Percentiles rank a stretch among this genome's conserved stretches.
Conservation (phyloP, 2,329 filamentous ascomycete genomes). For the Botrytis hyacinthi region DNA sequence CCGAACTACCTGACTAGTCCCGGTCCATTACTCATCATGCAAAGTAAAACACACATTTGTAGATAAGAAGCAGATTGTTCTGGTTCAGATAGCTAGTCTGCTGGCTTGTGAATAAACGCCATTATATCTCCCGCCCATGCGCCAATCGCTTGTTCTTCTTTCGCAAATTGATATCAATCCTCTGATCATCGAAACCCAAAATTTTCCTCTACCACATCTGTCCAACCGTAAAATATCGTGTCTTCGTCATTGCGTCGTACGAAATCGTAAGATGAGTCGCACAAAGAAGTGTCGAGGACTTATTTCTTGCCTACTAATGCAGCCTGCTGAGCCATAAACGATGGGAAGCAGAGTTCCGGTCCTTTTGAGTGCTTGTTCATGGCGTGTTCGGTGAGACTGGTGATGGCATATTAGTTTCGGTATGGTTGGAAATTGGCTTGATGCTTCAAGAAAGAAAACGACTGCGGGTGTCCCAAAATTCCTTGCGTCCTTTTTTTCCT, state of each 20-base stretch:
- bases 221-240: slow-evolving; percentile 19
- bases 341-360: slow-evolving; percentile 68
- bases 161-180: slow-evolving; percentile 14
- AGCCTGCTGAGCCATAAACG: slow-evolving; percentile 13
- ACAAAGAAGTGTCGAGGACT: not conserved
- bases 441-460: not conserved
- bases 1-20: not conserved
- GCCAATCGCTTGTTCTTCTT: slow-evolving; percentile 28
- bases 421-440: not conserved
- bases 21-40: not conserved
- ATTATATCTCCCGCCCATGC: slow-evolving; percentile 29
- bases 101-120: slow-evolving; percentile 21
- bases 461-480: not conserved
- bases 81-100: slow-evolving; percentile 16
- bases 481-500: not conserved
- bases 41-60: not conserved
- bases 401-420: not conserved
- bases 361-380: slow-evolving; percentile 74
- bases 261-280: slow-evolving; percentile 5
- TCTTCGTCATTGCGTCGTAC: slow-evolving; percentile 13
- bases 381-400: slow-evolving; percentile 66
- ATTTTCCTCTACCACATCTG: slow-evolving; percentile 8
- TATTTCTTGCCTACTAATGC: slow-evolving; percentile 20
- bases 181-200: slow-evolving; percentile 7
- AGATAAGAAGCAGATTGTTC: slow-evolving; percentile 14